Conservation (phyloP, 371 early-diverging fungal genomes). For the Dichotomocladium elegans region DNA sequence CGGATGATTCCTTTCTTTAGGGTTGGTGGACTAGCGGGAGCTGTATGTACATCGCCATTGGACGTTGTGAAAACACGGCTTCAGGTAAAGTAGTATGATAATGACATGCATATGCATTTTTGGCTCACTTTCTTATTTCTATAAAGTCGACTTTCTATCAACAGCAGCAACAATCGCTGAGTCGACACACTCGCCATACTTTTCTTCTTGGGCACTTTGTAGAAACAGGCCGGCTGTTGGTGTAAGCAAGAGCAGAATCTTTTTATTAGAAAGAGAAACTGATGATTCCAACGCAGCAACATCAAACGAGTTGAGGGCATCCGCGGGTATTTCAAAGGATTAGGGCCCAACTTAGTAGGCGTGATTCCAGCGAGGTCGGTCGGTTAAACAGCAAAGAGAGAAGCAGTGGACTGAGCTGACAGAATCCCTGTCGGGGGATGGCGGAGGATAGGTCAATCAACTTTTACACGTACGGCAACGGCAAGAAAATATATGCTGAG, state of each 20-base stretch:
- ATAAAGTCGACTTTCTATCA: constrained; percentile 34
- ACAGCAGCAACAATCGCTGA: constrained; percentile 8
- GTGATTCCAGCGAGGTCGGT: constrained; percentile 86
- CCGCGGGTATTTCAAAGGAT: constrained; percentile 86
- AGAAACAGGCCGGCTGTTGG: constrained; percentile 47
- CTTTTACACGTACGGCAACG: constrained; percentile 87
- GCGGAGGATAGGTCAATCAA: constrained; percentile 81
- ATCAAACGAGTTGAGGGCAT: constrained; percentile 82
- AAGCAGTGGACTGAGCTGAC: background rate
- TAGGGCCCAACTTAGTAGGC: constrained; percentile 91
- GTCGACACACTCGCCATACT: constrained; percentile 9
- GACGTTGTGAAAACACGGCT: constrained; percentile 89
- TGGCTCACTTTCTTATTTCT: no score
- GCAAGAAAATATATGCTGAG: constrained; percentile 73
- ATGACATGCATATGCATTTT: no score
- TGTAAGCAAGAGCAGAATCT: constrained; percentile 26
- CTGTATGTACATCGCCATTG: constrained; percentile 81
- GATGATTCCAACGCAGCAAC: constrained; percentile 28
- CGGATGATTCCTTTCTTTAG: constrained; percentile 10
- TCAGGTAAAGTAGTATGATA: constrained; percentile 67
- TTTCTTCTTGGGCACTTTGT: constrained; percentile 43
- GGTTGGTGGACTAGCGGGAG: constrained; percentile 73
- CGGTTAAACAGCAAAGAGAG: background rate
- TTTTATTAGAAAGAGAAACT: background rate
- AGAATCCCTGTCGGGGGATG: no score